phyloP scores from a whole-genome alignment of 129 eudicot genomes.

The Mikania micrantha region DNA sequence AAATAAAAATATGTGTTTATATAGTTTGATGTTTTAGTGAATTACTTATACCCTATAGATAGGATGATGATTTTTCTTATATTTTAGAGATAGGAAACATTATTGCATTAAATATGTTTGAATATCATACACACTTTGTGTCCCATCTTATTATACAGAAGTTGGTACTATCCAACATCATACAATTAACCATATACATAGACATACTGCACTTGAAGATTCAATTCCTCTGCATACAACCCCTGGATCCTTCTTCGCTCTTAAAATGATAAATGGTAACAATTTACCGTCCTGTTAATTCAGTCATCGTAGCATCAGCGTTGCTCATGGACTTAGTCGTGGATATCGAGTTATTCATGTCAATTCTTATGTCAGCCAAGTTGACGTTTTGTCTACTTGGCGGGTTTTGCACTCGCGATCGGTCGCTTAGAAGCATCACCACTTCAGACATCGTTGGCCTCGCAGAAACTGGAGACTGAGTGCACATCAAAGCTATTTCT shows the following conservation, averaged over 20 bases:
- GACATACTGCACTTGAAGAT: not conserved
- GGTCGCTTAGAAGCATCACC: slow-evolving; percentile 53
- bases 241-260: not conserved
- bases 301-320: slow-evolving; percentile 30
- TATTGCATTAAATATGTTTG: not conserved
- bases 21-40: no score
- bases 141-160: not conserved
- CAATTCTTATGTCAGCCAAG: slow-evolving; percentile 21
- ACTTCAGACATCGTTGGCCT: slow-evolving; percentile 84
- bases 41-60: no score
- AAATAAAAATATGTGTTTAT: no score
- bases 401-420: slow-evolving; percentile 27
- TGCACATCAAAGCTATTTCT: slow-evolving; percentile 65
- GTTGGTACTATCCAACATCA: not conserved
- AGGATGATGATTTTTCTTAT: no score
- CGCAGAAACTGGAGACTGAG: slow-evolving; percentile 52
- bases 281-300: slow-evolving; percentile 32
- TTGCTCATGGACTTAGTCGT: slow-evolving; percentile 24
- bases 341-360: slow-evolving; percentile 17
- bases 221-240: not conserved
- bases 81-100: not conserved
- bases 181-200: not conserved
- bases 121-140: not conserved
- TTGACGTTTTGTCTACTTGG: slow-evolving; percentile 37
- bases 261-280: not conserved